phyloP scores from a whole-genome alignment of 1,284 basidiomycete species.

The Trametes hirsuta region DNA sequence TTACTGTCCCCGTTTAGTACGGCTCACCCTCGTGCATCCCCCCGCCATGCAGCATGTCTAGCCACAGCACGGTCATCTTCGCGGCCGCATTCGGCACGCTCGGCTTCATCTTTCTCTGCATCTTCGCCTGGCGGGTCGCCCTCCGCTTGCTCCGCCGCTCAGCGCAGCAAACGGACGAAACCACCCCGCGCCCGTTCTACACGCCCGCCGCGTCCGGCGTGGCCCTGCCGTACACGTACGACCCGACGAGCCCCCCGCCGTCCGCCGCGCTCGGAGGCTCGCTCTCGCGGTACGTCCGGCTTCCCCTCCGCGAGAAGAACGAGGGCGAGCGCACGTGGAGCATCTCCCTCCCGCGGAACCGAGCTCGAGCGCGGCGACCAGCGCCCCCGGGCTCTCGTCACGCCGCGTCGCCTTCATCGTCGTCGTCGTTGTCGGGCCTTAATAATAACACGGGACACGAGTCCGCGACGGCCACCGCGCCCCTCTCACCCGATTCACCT shows the following conservation, averaged over 20 bases:
- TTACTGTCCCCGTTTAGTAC: not conserved
- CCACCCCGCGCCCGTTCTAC: constrained; percentile 16
- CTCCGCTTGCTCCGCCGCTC: constrained; percentile 1
- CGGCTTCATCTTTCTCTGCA: constrained; percentile 11
- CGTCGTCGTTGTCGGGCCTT: no score
- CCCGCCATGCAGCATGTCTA: not conserved
- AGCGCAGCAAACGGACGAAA: not conserved
- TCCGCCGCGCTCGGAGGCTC: not conserved
- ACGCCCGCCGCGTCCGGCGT: not conserved
- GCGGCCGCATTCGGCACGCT: constrained; percentile 13
- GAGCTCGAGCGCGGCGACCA: no score
- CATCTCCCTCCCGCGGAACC: not conserved
- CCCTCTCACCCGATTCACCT: constrained; percentile 4
- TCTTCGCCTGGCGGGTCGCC: constrained; percentile 14
- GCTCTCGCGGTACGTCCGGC: not conserved
- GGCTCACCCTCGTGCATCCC: not conserved
- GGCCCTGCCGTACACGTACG: not conserved
- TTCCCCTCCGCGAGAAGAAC: not conserved
- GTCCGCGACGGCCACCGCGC: constrained; percentile 13
- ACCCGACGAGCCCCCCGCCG: constrained; percentile 1
- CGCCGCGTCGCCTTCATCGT: no score
- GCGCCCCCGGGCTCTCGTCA: no score
- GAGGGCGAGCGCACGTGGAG: not conserved
- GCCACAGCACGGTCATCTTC: constrained; percentile 10
- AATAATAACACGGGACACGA: not conserved